phyloP scores from a whole-genome alignment of 352 stramenopile species.

The Aphanomyces invadans region DNA sequence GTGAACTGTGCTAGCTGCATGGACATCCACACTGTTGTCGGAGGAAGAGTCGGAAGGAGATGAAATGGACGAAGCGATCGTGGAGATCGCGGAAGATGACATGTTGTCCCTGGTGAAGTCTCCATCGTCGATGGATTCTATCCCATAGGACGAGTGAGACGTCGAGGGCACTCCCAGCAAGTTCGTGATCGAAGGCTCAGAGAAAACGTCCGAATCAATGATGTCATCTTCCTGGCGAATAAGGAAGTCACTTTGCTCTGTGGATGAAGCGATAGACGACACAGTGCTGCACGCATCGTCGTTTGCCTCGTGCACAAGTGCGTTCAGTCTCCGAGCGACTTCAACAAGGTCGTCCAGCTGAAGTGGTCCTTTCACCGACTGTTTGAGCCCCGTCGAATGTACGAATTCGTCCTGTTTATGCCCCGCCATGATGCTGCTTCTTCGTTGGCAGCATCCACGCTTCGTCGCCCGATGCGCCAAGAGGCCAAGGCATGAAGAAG shows the following conservation, averaged over 20 bases:
- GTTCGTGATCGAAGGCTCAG: no score
- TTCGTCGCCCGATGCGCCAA: not conserved
- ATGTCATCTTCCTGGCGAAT: not conserved
- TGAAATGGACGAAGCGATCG: not conserved
- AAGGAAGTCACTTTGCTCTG: not conserved
- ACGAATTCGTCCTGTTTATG: not conserved
- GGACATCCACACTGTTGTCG: not conserved
- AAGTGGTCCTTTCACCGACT: not conserved
- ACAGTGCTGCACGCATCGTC: not conserved
- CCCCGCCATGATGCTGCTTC: no score
- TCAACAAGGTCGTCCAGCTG: not conserved
- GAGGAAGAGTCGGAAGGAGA: not conserved
- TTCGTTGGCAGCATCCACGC: no score
- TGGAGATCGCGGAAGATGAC: not conserved
- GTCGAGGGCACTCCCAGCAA: not conserved
- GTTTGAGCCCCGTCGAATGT: no score
- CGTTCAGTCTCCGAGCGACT: not conserved
- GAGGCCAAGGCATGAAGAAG: not conserved
- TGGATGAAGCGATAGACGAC: not conserved
- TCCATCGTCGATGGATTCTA: not conserved
- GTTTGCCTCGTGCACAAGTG: not conserved
- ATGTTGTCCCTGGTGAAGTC: not conserved
- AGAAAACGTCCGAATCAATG: not conserved
- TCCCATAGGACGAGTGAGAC: not conserved
- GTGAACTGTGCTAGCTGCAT: not conserved